Conservation (phyloP, 2,329 filamentous ascomycete species). For the Aspergillus jensenii region DNA sequence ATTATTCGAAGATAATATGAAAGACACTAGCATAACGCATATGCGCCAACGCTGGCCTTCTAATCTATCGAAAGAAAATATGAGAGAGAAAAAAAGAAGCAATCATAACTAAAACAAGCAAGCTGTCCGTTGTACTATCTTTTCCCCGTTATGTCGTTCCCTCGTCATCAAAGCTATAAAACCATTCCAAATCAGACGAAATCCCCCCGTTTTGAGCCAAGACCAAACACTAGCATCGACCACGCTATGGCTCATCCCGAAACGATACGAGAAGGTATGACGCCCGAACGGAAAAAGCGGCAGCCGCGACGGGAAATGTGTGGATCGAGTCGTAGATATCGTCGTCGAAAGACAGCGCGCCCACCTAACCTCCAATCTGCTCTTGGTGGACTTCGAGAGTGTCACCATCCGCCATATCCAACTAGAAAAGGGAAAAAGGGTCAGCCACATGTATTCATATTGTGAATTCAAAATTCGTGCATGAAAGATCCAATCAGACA, state of each 20-base stretch:
- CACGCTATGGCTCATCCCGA: neutral
- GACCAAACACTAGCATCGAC: neutral
- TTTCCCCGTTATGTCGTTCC: neutral
- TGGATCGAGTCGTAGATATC: neutral
- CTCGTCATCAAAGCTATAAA: neutral
- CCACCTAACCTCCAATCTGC: slow-evolving; percentile 74
- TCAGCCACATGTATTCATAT: neutral
- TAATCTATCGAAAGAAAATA: neutral
- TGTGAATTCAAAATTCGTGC: neutral
- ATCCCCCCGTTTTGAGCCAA: neutral
- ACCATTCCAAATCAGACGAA: neutral
- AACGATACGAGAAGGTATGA: neutral
- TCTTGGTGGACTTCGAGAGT: slow-evolving; percentile 97
- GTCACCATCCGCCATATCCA: slow-evolving; percentile 96
- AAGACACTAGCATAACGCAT: neutral
- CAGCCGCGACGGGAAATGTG: neutral
- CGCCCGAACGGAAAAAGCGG: neutral
- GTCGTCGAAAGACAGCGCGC: neutral
- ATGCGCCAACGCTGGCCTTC: neutral
- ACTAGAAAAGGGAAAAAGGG: slow-evolving; percentile 52
- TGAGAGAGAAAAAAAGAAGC: neutral
- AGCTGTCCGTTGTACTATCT: neutral
- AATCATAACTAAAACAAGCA: neutral
- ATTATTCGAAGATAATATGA: neutral
- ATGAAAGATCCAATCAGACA: slow-evolving; percentile 40